phyloP scores from a whole-genome alignment of 2,329 filamentous ascomycete genomes.

The Cordyceps tenuipes region DNA sequence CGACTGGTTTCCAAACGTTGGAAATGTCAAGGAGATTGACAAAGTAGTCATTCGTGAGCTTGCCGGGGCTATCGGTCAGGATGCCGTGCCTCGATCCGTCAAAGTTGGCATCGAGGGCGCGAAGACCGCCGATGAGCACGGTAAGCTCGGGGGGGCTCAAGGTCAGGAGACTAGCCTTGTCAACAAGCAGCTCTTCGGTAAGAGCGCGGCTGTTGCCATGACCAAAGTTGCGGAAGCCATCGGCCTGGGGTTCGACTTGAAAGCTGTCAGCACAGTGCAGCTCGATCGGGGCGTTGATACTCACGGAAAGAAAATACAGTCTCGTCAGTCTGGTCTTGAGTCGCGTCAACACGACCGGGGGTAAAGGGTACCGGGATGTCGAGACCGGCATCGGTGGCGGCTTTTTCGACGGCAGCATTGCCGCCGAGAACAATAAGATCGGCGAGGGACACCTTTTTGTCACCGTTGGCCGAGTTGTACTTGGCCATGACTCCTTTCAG shows the following conservation, averaged over 20 bases:
- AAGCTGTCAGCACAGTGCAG: neutral
- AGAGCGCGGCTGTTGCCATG: conserved; percentile 50
- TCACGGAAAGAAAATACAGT: conserved; percentile 48
- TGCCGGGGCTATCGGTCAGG: conserved; percentile 58
- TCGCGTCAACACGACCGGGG: conserved; percentile 63
- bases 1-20: conserved; percentile 50
- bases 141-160: conserved; percentile 64
- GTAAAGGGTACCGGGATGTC: conserved; percentile 60
- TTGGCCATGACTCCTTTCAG: conserved; percentile 2
- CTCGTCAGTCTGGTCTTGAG: conserved; percentile 63
- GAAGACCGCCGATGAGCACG: conserved; percentile 63
- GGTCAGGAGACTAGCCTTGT: conserved; percentile 61
- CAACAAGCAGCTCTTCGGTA: conserved; percentile 62
- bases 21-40: conserved; percentile 64
- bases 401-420: conserved; percentile 63
- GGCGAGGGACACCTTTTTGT: conserved; percentile 67
- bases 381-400: conserved; percentile 39
- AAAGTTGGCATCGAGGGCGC: conserved; percentile 61
- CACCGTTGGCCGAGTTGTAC: conserved; percentile 36
- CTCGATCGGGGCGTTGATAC: neutral
- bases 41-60: conserved; percentile 74
- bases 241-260: conserved; percentile 54
- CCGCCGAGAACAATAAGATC: conserved; percentile 73
- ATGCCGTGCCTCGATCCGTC: conserved; percentile 61
- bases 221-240: conserved; percentile 77